Base-by-base conservation (phyloP, 2,329 filamentous ascomycete genomes). In the Penicillium sp. region DNA sequence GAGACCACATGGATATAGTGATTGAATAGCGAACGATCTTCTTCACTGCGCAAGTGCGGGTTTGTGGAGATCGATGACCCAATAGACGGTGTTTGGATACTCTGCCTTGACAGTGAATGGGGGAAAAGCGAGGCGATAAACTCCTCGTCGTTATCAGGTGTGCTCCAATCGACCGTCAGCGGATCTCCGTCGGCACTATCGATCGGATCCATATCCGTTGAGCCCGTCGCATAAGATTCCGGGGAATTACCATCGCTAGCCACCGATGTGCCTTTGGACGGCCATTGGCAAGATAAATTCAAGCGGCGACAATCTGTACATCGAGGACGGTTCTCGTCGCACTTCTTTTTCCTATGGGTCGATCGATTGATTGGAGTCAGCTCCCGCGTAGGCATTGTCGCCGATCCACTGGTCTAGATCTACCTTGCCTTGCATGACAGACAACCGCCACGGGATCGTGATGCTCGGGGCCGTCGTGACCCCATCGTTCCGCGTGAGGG, bases 1-100 rank as follows among this genome's bases (percentile, higher is more conserved):
- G 66, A 61, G 5, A 70, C 68, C 14, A 66, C 60, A 21, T 68
- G 62, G 29, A 71, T 53, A 56, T 69, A 71, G 57, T 71, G 69
- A 31, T 71, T 71, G 33, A 69, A 69, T 0, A 70, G 61, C 1
- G 65, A 69, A 9, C 63, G 62, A 42, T 71, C 69, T 29, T 71
- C 67, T 9, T 69, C 63, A 14, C 55, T 63, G 16, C 57, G 55
- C 8, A 70, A 49, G 54, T 63, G 58, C 4, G 68, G 63, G 23
- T 67, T 69, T 8, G 59, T 48, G 13, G 60, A 61, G 14, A 62
- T 19, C 3, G 53, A 45, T 4, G 60, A 62, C 11, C 39, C 60
- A 58, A 37, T 54, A 39, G 10, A 63, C 46, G 14, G 54, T 9
- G 35, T 16, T 21, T 55, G 29, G 21, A 55, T 27, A 3, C 21